Conservation (phyloP, 345 rosid genomes). For the Camelina hispida region DNA sequence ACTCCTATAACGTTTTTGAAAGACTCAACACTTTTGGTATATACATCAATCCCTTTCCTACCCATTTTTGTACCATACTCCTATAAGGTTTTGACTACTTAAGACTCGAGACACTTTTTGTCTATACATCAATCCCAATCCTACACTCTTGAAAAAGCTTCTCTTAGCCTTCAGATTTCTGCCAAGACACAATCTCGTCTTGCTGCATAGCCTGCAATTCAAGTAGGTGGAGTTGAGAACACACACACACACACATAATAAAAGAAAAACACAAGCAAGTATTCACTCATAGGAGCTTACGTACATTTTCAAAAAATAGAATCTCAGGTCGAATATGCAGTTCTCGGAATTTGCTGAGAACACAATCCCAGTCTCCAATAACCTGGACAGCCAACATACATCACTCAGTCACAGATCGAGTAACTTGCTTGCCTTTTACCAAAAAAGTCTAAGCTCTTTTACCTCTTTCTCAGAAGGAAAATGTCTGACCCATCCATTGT, state of each 20-base stretch:
- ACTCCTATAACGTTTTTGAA: too few species aligned
- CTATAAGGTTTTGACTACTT: too few species aligned
- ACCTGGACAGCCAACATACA: slow-evolving; percentile 6
- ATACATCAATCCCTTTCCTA: neutral
- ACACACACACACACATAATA: too few species aligned
- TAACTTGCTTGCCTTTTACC: neutral
- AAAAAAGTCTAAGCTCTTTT: neutral
- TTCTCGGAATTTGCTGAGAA: neutral
- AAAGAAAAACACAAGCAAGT: too few species aligned
- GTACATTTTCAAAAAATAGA: slow-evolving; percentile 31
- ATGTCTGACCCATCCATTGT: slow-evolving; percentile 6
- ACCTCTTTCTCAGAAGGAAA: too few species aligned
- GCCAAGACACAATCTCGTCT: neutral
- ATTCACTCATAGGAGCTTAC: neutral
- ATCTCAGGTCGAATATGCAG: slow-evolving; percentile 18
- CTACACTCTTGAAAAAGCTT: neutral
- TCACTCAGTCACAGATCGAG: neutral
- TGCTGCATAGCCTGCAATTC: slow-evolving; percentile 4
- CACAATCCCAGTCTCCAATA: slow-evolving; percentile 29
- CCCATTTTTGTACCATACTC: too few species aligned
- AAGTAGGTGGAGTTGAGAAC: slow-evolving; percentile 11
- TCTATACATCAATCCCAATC: neutral
- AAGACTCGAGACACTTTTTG: too few species aligned
- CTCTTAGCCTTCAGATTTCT: neutral
- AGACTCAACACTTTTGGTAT: neutral